Base-by-base conservation (phyloP, 176 grass and related monocot species). In the Aechmea fasciata region DNA sequence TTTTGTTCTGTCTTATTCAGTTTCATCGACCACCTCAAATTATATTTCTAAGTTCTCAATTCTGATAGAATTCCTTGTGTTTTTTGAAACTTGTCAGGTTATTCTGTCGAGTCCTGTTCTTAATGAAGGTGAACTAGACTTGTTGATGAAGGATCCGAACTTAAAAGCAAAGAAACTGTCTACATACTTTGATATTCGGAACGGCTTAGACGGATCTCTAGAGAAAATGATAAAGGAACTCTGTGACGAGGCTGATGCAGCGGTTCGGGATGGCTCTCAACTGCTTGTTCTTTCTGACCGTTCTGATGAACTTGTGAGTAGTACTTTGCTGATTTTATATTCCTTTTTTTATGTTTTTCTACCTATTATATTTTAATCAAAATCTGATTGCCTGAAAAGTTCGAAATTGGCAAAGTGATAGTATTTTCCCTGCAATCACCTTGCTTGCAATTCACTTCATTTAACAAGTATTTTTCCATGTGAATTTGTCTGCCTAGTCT, bases 41-140 rank as follows among this genome's bases (percentile, higher is more conserved):
- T 9, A 9, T 20, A 22, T 61, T 17, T 57, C 55, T 61, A 61
- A 61, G 11, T 67, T n/a, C 2, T n/a, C 11, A 9, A 49, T 49
- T 41, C 6, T 41, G 33, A 41, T 41, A 41, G 33, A 41, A 41
- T 41, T 41, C 25, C 25, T 66, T 47, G 11, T 55, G 12, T 71
- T 20, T 74, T 78, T 63, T 29, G 74, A 73, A 70, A 65, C 15
- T 79, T 84, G 67, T 59, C 84, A 99, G 94, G 90, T 99, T 77
- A 90, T 84, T n/a, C 67, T 99, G 68, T 87, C 90, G 71, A 93
- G 80, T 76, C 94, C 94, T 72, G 87, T 93, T 13, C 77, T 99
- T 70, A 99, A 99, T 73, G 94, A 99, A 86, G 90, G 94, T 63
- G 94, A 99, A 79, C 82, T 99, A 15, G 94, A 99, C 29, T 86